Evolutionary conservation across 2,329 filamentous ascomycete genomes (phyloP).

Genomic region (Hirsutella minnesotensis): DNA sequence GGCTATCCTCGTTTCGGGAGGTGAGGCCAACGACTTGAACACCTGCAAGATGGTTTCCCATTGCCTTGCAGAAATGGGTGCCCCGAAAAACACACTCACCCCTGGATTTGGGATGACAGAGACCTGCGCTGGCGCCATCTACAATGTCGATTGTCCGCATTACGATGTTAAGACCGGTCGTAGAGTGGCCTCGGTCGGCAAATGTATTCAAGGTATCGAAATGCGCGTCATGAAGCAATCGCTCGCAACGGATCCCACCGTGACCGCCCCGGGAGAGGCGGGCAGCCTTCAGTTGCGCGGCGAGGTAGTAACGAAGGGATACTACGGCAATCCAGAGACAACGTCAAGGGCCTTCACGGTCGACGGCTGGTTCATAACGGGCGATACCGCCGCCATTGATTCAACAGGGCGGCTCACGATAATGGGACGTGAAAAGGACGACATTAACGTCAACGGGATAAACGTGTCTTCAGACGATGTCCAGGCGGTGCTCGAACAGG

Average conservation of each 20-base stretch:
- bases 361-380: conserved; percentile 31
- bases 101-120: conserved; percentile 40
- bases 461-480: conserved; percentile 27
- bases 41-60: conserved; percentile 16
- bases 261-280: not conserved
- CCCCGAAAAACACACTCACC: conserved; percentile 19
- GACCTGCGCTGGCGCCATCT: conserved; percentile 38
- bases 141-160: conserved; percentile 24
- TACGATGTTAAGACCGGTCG: conserved; percentile 17
- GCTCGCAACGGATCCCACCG: no score
- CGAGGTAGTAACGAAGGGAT: conserved; percentile 50
- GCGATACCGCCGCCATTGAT: conserved; percentile 25
- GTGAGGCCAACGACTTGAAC: conserved; percentile 29
- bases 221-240: conserved; percentile 27
- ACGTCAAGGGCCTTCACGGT: conserved; percentile 44
- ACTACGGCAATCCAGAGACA: conserved; percentile 46
- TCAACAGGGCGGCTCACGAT: conserved; percentile 20
- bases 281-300: conserved; percentile 51
- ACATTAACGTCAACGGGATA: conserved; percentile 34
- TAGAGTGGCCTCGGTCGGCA: conserved; percentile 27
- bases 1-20: conserved; percentile 25
- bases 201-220: conserved; percentile 22
- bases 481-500: conserved; percentile 24
- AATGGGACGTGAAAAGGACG: conserved; percentile 26
- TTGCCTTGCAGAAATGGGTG: conserved; percentile 19